phyloP scores from a whole-genome alignment of 192 early-diverging fungal genomes.

The Podochytrium sp. region DNA sequence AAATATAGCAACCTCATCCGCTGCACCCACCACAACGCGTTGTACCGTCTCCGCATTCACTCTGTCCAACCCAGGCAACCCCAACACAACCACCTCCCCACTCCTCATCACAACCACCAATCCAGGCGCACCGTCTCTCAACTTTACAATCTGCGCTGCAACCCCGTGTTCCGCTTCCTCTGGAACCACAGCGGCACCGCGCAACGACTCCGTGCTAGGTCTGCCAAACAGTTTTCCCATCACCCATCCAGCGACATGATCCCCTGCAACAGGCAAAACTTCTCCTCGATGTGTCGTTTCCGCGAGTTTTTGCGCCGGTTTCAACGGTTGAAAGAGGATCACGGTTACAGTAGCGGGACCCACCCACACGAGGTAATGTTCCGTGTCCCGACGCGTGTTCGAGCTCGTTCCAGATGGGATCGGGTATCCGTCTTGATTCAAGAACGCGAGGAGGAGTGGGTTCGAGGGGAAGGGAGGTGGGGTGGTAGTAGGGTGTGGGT shows the following conservation, averaged over 20 bases:
- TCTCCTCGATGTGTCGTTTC: not conserved
- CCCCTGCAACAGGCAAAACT: not conserved
- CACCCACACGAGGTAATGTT: not conserved
- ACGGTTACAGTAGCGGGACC: not conserved
- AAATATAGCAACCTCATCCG: not conserved
- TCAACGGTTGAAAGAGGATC: not conserved
- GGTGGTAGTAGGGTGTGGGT: not conserved
- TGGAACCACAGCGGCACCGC: not conserved
- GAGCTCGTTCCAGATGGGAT: not conserved
- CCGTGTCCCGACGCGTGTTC: not conserved
- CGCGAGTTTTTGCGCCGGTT: no score
- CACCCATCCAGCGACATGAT: not conserved
- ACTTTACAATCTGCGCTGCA: not conserved
- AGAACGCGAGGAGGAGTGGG: not conserved
- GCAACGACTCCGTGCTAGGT: not conserved
- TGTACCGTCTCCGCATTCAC: not conserved
- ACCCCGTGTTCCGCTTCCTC: not conserved
- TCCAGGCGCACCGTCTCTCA: conserved; percentile 11
- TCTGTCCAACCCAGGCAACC: conserved; percentile 26
- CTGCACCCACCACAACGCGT: no score
- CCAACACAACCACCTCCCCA: conserved; percentile 24
- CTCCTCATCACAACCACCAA: conserved; percentile 9
- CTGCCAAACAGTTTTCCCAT: conserved; percentile 4
- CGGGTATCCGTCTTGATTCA: conserved; percentile 2
- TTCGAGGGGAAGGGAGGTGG: not conserved